phyloP scores from a whole-genome alignment of 495 filamentous ascomycete species.

The Penicillium psychrofluorescens region DNA sequence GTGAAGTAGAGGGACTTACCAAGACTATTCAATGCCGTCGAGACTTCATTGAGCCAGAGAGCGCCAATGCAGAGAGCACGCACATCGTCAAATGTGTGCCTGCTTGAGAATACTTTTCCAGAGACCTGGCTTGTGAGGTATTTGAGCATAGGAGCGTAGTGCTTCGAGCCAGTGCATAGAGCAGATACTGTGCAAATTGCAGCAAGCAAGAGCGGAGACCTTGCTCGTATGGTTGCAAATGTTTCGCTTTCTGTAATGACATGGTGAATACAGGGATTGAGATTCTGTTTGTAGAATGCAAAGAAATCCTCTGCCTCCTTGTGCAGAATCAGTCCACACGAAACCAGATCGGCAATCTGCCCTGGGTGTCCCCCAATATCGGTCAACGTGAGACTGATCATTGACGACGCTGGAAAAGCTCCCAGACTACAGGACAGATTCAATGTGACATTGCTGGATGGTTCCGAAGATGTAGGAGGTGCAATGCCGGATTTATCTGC shows the following conservation, averaged over 20 bases:
- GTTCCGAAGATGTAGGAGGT: background rate
- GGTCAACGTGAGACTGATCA: background rate
- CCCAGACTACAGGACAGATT: slow-evolving; percentile 3
- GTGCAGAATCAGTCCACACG: background rate
- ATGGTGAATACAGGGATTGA: background rate
- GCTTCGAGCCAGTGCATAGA: background rate
- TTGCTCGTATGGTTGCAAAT: background rate
- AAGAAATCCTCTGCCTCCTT: background rate
- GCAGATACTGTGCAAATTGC: slow-evolving; percentile 5
- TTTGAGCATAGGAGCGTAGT: background rate
- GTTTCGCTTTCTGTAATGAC: background rate
- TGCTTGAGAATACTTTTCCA: background rate
- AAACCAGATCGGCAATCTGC: background rate
- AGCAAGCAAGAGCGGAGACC: slow-evolving; percentile 1
- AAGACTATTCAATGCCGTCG: slow-evolving; percentile 1
- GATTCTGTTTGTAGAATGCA: background rate
- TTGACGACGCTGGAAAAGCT: slow-evolving; percentile 3
- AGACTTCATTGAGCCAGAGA: slow-evolving; percentile 7
- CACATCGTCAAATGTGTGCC: slow-evolving; percentile 4
- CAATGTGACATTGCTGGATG: background rate
- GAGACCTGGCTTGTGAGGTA: slow-evolving; percentile 1
- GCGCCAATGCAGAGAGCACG: slow-evolving; percentile 8
- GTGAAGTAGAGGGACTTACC: background rate
- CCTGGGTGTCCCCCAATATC: background rate
- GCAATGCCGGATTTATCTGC: no score